Percentiles rank a stretch among this genome's conserved stretches.
Conservation (phyloP, 2,329 filamentous ascomycete species). For the Hymenoscyphus scutula region DNA sequence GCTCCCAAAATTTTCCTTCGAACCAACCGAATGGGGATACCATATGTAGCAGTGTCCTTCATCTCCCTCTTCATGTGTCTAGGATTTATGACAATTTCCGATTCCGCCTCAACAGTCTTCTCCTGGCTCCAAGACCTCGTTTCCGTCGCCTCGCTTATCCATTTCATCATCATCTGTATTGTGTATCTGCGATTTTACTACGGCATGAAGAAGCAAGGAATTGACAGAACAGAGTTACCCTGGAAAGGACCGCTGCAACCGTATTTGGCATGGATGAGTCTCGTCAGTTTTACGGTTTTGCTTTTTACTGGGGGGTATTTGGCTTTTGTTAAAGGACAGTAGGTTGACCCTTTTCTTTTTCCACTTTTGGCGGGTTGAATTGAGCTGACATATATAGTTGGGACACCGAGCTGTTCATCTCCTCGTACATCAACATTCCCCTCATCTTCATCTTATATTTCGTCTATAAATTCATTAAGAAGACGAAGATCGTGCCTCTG, state of each 20-base stretch:
- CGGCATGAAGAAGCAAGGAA: constrained; percentile 55
- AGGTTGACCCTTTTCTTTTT: background rate
- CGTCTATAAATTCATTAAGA: constrained; percentile 54
- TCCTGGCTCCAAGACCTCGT: constrained; percentile 64
- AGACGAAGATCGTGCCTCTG: constrained; percentile 43
- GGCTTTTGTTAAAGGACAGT: constrained; percentile 41
- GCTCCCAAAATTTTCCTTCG: constrained; percentile 52
- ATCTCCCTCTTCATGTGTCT: constrained; percentile 59
- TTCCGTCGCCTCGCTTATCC: constrained; percentile 61
- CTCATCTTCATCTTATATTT: constrained; percentile 52
- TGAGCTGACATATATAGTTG: constrained; percentile 37
- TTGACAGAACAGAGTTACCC: constrained; percentile 50
- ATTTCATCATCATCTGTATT: constrained; percentile 58
- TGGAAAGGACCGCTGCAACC: constrained; percentile 56
- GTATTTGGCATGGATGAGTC: constrained; percentile 52
- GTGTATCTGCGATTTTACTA: constrained; percentile 58
- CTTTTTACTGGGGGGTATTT: constrained; percentile 59
- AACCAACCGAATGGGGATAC: constrained; percentile 55
- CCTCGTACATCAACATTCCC: constrained; percentile 62
- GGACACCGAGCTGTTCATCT: constrained; percentile 56
- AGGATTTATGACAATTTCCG: constrained; percentile 65
- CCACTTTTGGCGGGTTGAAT: background rate
- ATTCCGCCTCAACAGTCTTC: constrained; percentile 58
- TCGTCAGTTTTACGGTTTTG: constrained; percentile 52
- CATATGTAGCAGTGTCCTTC: constrained; percentile 56